Conservation (phyloP, 495 filamentous ascomycete species). For the Peziza echinospora region DNA sequence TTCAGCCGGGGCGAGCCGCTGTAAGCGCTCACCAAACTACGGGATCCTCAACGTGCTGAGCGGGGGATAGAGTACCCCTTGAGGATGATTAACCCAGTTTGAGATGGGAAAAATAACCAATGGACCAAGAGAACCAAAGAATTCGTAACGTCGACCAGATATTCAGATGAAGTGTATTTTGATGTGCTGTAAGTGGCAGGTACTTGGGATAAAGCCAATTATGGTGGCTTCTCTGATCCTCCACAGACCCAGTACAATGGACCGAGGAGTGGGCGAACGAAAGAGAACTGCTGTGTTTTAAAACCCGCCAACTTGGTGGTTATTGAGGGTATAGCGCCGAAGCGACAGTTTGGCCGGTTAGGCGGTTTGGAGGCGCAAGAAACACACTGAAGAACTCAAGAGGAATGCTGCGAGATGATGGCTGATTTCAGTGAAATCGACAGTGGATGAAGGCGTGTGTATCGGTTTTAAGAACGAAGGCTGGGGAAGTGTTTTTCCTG, state of each 20-base stretch:
- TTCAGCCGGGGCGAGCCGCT: background rate
- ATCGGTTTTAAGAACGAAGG: no score
- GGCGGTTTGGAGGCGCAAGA: background rate
- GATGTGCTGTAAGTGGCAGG: constrained; percentile 1
- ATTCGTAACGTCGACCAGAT: no score
- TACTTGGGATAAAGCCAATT: constrained; percentile 38
- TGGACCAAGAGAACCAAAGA: constrained; percentile 11
- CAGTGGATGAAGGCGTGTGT: no score
- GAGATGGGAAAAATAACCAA: constrained; percentile 6
- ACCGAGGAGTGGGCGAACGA: constrained; percentile 80
- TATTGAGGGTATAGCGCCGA: constrained; percentile 17
- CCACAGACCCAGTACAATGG: constrained; percentile 82
- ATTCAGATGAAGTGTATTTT: no score
- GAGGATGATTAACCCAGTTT: constrained; percentile 6
- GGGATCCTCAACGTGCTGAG: background rate
- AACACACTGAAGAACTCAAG: background rate
- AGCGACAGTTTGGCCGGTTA: constrained; percentile 6
- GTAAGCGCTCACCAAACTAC: background rate
- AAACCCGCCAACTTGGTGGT: constrained; percentile 96
- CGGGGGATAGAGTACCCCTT: constrained; percentile 25
- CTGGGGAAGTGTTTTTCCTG: no score
- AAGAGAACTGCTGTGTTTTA: constrained; percentile 51
- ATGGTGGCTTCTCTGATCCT: constrained; percentile 94
- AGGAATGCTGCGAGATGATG: no score
- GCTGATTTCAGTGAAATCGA: no score